Conservation (phyloP, 2,329 filamentous ascomycete species). For the Ambrosiella cleistominuta region DNA sequence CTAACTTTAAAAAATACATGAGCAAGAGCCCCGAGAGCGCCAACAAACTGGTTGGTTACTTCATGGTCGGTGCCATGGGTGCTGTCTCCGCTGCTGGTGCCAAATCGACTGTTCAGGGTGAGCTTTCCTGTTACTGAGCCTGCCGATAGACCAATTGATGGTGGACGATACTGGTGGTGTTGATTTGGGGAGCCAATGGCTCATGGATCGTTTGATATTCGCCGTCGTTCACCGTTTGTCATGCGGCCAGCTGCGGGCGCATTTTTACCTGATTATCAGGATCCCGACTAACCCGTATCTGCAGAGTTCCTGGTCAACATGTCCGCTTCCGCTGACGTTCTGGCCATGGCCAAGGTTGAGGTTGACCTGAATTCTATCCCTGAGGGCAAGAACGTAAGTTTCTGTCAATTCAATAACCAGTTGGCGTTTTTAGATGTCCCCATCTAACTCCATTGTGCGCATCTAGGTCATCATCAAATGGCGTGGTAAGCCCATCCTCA, state of each 20-base stretch:
- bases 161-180: neutral
- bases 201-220: neutral
- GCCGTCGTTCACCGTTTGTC: neutral
- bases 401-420: neutral
- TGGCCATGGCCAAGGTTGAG: slow-evolving; percentile 99
- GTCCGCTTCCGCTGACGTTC: slow-evolving; percentile 94
- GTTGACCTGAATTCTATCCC: slow-evolving; percentile 83
- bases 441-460: slow-evolving; percentile 1
- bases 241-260: slow-evolving; percentile 1
- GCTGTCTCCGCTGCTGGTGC: slow-evolving; percentile 81
- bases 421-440: neutral
- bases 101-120: slow-evolving; percentile 97
- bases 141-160: neutral
- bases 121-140: slow-evolving; percentile 21
- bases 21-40: slow-evolving; percentile 46
- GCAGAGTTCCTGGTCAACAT: slow-evolving; percentile 99
- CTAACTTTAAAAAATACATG: slow-evolving; percentile 78
- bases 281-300: slow-evolving; percentile 10
- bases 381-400: slow-evolving; percentile 94
- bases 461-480: slow-evolving; percentile 93
- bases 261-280: neutral
- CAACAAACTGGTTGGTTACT: slow-evolving; percentile 89
- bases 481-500: slow-evolving; percentile 99
- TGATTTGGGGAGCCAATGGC: neutral
- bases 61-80: slow-evolving; percentile 94